Percentiles rank a stretch among this genome's conserved stretches.
Conservation (phyloP, 164 flowering plant species). For the Echeveria elegans region DNA sequence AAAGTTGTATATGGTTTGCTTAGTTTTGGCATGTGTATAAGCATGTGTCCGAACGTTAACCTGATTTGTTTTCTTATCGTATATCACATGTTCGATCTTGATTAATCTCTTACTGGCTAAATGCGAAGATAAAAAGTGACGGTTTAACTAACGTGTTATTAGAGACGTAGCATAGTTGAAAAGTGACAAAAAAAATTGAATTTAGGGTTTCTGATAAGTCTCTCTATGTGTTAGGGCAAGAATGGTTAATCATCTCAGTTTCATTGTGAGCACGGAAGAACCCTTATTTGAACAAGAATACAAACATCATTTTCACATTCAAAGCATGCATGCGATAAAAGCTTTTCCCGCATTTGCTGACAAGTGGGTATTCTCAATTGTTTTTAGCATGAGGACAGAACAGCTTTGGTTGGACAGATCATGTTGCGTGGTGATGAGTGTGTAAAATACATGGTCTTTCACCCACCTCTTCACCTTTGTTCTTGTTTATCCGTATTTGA, state of each 20-base stretch:
- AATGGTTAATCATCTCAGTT: neutral
- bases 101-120: too few species aligned
- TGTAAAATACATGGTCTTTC: too few species aligned
- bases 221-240: neutral
- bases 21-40: neutral
- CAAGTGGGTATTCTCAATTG: neutral
- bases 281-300: neutral
- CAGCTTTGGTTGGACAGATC: neutral
- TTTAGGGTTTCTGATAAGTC: neutral
- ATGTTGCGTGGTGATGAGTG: slow-evolving; percentile 2
- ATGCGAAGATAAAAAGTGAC: neutral
- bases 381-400: neutral
- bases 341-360: slow-evolving; percentile 8
- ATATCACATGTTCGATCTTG: neutral
- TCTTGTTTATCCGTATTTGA: too few species aligned
- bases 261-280: neutral
- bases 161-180: neutral
- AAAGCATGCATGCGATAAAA: neutral
- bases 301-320: neutral
- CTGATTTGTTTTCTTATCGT: neutral
- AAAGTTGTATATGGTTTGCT: neutral
- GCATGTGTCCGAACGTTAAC: neutral
- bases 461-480: too few species aligned
- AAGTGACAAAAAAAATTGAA: neutral
- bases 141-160: neutral